phyloP scores from a whole-genome alignment of 169 alveolate genomes.

The Plasmodium cynomolgi region DNA sequence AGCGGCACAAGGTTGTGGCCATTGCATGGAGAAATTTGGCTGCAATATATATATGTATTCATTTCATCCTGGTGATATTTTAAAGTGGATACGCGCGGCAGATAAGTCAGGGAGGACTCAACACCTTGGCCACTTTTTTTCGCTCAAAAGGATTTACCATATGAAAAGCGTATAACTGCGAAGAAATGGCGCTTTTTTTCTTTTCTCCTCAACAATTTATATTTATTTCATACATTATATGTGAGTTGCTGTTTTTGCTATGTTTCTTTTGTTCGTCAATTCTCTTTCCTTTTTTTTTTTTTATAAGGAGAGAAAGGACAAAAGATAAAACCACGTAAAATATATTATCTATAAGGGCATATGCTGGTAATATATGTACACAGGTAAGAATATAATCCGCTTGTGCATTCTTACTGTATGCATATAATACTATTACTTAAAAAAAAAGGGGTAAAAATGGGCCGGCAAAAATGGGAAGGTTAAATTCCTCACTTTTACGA shows the following conservation, averaged over 20 bases:
- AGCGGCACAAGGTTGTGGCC: background rate
- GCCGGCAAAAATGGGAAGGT: background rate
- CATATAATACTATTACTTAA: background rate
- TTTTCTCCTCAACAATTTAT: background rate
- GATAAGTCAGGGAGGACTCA: background rate
- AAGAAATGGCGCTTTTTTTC: background rate
- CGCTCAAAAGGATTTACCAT: background rate
- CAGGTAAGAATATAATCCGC: background rate
- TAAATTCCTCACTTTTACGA: conserved; percentile 1
- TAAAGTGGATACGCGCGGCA: background rate
- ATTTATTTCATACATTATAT: background rate
- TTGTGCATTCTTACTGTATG: background rate
- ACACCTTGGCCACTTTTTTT: background rate
- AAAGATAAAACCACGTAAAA: background rate
- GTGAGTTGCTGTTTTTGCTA: background rate
- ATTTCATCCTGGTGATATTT: background rate
- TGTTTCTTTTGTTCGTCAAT: background rate
- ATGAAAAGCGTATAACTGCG: background rate
- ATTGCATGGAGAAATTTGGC: background rate
- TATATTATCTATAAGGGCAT: background rate
- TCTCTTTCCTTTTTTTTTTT: background rate
- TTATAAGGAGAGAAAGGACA: background rate
- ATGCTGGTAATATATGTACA: background rate
- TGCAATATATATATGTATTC: background rate
- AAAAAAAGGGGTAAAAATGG: background rate